Evolutionary conservation across 768 basidiomycete genomes (phyloP).

Genomic region (Fomitopsis serialis): DNA sequence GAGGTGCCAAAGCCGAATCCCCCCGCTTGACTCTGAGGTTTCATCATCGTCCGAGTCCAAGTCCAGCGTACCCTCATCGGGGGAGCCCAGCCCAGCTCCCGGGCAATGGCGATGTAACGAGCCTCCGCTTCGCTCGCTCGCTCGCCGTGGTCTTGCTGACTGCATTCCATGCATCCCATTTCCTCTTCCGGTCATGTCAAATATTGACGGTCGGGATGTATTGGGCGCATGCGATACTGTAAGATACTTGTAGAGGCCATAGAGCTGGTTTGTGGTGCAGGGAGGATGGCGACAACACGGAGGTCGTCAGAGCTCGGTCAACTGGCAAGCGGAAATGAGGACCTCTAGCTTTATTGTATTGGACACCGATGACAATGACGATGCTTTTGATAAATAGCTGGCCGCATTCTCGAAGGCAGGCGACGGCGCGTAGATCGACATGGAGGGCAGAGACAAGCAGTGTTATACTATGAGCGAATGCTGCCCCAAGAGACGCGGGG

Average conservation of each 20-base stretch:
- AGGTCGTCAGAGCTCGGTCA: conserved; percentile 8
- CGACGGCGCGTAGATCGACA: conserved; percentile 28
- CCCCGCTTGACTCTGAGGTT: conserved; percentile 9
- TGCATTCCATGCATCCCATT: conserved; percentile 81
- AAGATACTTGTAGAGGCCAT: conserved; percentile 76
- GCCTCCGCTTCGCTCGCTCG: conserved; percentile 44
- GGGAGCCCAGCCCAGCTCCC: conserved; percentile 57
- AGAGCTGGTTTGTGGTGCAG: conserved; percentile 46
- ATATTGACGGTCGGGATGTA: conserved; percentile 61
- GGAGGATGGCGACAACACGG: background rate
- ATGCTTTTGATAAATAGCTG: conserved; percentile 51
- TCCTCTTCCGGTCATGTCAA: conserved; percentile 79
- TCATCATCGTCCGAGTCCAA: conserved; percentile 27
- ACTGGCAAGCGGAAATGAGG: conserved; percentile 16
- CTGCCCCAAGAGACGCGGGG: background rate
- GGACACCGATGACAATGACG: conserved; percentile 51
- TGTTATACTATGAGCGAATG: too few species aligned
- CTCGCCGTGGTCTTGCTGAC: conserved; percentile 44
- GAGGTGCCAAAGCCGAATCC: conserved; percentile 49
- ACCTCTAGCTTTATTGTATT: conserved; percentile 74
- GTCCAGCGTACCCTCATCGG: conserved; percentile 18
- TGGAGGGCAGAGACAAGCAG: conserved; percentile 8
- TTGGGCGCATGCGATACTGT: conserved; percentile 54
- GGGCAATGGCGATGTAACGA: conserved; percentile 67
- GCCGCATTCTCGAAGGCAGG: conserved; percentile 54